Base-by-base conservation (phyloP, 768 basidiomycete genomes). In the Termitomyces sp. region DNA sequence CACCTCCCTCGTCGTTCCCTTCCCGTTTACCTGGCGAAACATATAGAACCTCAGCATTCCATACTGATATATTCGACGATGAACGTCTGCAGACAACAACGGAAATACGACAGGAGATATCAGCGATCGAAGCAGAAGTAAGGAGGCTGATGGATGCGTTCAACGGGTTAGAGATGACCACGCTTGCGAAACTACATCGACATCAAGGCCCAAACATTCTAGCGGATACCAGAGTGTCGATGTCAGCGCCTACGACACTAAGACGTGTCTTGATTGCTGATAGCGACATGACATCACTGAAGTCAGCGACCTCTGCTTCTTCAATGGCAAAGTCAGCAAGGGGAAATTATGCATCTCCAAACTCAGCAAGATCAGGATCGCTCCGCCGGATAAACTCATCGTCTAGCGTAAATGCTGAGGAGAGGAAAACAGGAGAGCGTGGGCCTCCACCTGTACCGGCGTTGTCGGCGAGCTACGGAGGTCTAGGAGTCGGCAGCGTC, bases 141-240 rank as follows among this genome's bases (percentile, higher is more conserved):
- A 79, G 80, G 61, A 77, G 87, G 51, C 71, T 92, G 49, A 79
- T 91, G 72, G 90, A 92, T 66, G 89, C 89, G 3, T 92, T 92
- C 70, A 89, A 83, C 64, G 88, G 90, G 9, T 75, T 92, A 41
- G 90, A 92, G 69, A 75, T 92, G 58, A 87, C 80, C 36, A 82
- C 86, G 23, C 72, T 91, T 50, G 84, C 85, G 10, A 79, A 80
- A 59, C 67, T 74, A 18, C 79, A 79, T 50, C 73, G 78, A 60
- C 69, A 63, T 70, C 68, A 64, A 64, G 64, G 61, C 64, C 64
- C 60, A 58, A 49, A 50, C 54, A 57, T 60, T 18, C 49, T 60
- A 46, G 46, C 52, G 32, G 64, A 65, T 53, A 56, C 55, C 33
- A 58, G 59, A 38, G 65, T 63, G 54, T 61, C 76, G 3, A 66